Evolutionary conservation across 2,329 filamentous ascomycete genomes (phyloP).

Genomic region (Colletotrichum sp.): DNA sequence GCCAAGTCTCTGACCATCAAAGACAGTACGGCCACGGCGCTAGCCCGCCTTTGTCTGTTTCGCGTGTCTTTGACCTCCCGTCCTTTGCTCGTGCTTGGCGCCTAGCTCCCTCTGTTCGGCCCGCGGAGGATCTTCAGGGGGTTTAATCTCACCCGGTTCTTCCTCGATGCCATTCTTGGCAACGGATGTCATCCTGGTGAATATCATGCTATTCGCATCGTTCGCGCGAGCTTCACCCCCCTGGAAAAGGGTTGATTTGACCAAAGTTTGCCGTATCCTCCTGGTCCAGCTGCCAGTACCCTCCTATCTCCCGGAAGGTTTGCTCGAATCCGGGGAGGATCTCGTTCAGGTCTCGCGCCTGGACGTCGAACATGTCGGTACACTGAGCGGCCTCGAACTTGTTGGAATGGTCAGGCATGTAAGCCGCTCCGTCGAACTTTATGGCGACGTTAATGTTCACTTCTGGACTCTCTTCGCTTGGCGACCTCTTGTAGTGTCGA

Average conservation of each 20-base stretch:
- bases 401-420: not conserved
- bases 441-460: constrained; percentile 6
- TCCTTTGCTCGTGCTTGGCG: not conserved
- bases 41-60: not conserved
- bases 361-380: constrained; percentile 5
- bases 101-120: not conserved
- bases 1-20: not conserved
- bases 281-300: constrained; percentile 16
- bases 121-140: not conserved
- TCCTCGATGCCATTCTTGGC: not conserved
- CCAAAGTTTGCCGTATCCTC: not conserved
- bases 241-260: not conserved
- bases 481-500: constrained; percentile 1
- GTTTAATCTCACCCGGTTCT: not conserved
- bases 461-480: not conserved
- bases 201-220: not conserved
- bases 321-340: constrained; percentile 10
- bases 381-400: not conserved
- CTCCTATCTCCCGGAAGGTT: constrained; percentile 3
- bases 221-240: not conserved
- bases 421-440: constrained; percentile 5
- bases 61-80: not conserved
- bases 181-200: not conserved
- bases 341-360: not conserved
- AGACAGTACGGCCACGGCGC: not conserved